Evolutionary conservation across 129 eudicot species (phyloP), one percentile per base, ranked within the genome.

Genomic region (Helianthus tuberosus): DNA sequence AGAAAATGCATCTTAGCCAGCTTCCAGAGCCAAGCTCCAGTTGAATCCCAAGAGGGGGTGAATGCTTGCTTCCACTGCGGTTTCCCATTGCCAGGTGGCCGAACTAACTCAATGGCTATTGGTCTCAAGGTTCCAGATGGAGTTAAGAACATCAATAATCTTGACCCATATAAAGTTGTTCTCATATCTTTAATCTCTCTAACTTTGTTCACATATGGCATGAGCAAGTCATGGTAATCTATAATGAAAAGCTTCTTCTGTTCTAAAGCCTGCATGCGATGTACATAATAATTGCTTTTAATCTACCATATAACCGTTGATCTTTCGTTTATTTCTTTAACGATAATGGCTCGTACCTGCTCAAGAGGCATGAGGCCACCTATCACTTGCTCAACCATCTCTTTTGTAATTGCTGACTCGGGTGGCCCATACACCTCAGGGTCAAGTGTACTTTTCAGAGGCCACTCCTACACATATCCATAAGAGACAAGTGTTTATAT

Each of bases 1-100:
- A 80, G 89, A 20, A 74, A 89, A 76, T 92, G 98, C 66, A 85
- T 64, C 71, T 92, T 92, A 16, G 98, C 98, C 4, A 92, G 82
- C 80, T 81, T 89, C 98, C 98, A 92, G 0, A 85, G 87, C 98
- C 96, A 92, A 36, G 68, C 61, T 16, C 80, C 78, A 5, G 98
- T 92, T 60, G 96, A 76, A 60, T 87, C 81, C 84, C 84, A 80
- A 64, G 72, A 0, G 0, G 88, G 92, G 14, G 41, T 36, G 64
- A 65, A 87, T 0, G 74, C 92, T 54, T 62, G 55, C 79, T 69
- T 89, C 96, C 96, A 89, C n/a, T 81, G 86, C 25, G 89, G 86
- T 80, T 86, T 89, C 11, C 32, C 32, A 27, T 27, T 27, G 32
- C 32, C 32, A 27, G 32, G 92, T 48, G 97, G 97, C 41, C 97